These are phyloP conservation scores for Phialophora expanda DNA, from an alignment of 2,329 filamentous ascomycete genomes.

Conservation along the genomic window DNA sequence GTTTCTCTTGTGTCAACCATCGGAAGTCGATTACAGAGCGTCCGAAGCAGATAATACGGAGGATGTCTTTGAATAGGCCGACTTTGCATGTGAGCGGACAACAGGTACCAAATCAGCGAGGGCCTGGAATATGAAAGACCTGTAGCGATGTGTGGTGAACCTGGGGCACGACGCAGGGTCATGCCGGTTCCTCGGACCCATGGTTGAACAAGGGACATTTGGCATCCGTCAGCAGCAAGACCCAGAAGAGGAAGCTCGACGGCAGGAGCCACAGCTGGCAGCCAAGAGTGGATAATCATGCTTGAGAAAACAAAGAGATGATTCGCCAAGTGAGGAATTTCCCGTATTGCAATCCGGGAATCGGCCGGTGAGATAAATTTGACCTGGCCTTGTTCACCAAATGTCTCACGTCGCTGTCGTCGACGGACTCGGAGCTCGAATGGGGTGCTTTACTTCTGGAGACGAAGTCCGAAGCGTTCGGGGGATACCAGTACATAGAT, in stretches of 20 bases:
- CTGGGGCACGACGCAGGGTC: constrained; percentile 2
- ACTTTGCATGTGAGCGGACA: constrained; percentile 5
- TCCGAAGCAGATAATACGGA: constrained; percentile 1
- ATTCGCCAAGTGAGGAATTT: not conserved
- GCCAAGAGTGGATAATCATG: constrained; percentile 13
- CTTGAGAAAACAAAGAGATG: constrained; percentile 3
- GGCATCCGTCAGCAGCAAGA: not conserved
- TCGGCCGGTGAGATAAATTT: constrained; percentile 30
- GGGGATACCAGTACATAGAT: not conserved
- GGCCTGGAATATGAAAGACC: not conserved
- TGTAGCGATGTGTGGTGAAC: not conserved
- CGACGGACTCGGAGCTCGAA: constrained; percentile 8
- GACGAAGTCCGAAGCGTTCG: constrained; percentile 5
- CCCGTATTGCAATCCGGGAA: constrained; percentile 15
- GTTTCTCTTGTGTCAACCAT: not conserved
- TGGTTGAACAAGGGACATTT: not conserved
- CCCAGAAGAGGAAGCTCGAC: constrained; percentile 10
- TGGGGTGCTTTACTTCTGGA: not conserved
- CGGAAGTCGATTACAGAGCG: constrained; percentile 1
- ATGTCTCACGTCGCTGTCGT: not conserved
- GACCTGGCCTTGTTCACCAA: not conserved
- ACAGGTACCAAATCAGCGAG: constrained; percentile 8
- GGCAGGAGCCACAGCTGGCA: not conserved
- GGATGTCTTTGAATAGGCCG: not conserved
- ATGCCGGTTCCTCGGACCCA: not conserved